These are phyloP conservation scores for Symbiodinium pilosum DNA, from an alignment of 73 alveolate genomes.

Conservation along the genomic window DNA sequence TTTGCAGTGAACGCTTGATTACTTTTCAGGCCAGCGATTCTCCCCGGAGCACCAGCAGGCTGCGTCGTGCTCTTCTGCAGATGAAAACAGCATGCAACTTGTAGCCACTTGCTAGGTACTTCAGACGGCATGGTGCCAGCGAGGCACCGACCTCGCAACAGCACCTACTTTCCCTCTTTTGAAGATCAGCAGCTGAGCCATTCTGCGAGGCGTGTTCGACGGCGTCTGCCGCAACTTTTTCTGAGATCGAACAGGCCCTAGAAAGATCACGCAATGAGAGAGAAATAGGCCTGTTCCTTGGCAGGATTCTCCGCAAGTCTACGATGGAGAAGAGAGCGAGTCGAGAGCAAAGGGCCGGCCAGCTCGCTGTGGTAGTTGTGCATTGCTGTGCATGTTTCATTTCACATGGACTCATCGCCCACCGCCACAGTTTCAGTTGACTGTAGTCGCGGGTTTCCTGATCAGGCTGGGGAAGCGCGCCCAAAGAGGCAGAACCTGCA, in stretches of 20 bases:
- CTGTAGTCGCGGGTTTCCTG: background rate
- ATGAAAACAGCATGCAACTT: too few relatives aligned
- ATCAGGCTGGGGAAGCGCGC: background rate
- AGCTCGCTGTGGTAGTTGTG: too few relatives aligned
- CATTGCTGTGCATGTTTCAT: too few relatives aligned
- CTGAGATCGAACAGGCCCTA: slow-evolving; percentile 26
- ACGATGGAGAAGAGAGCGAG: slow-evolving; percentile 47
- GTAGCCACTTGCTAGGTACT: too few relatives aligned
- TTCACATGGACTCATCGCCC: too few relatives aligned
- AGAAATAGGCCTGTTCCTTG: background rate
- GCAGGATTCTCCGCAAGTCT: slow-evolving; percentile 51
- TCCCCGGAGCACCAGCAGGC: too few relatives aligned
- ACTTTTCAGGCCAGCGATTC: too few relatives aligned
- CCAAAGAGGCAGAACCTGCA: background rate
- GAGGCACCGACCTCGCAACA: background rate
- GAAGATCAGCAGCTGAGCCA: background rate
- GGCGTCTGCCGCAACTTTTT: background rate
- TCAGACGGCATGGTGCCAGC: background rate
- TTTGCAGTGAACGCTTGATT: too few relatives aligned
- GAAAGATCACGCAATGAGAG: background rate
- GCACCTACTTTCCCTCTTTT: too few relatives aligned
- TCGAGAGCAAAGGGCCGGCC: background rate
- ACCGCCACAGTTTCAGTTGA: background rate
- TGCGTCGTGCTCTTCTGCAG: too few relatives aligned
- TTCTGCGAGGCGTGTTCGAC: background rate